A percentile compares a stretch with the other conserved stretches of the same genome.
Evolutionary conservation across 1,139 yeast species (phyloP).

Genomic region (Saccharomycopsis phalli): DNA sequence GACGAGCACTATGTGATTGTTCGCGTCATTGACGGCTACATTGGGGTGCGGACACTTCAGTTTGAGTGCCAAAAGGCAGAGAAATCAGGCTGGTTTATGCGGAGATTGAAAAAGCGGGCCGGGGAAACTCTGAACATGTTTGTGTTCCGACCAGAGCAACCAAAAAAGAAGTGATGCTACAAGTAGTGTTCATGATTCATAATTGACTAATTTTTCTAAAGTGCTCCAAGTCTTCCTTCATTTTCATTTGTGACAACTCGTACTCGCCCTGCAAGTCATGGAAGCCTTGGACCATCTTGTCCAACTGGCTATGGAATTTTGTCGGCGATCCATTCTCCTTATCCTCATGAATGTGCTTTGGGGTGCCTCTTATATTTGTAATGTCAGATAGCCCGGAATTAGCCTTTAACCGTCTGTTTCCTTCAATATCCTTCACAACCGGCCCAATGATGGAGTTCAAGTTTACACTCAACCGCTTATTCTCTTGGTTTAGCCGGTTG

Average conservation of each 20-base stretch:
- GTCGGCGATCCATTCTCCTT: background rate
- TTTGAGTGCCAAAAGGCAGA: conserved; percentile 49
- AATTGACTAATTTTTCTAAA: background rate
- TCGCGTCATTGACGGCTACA: conserved; percentile 36
- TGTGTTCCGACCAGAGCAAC: no score
- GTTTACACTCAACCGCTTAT: background rate
- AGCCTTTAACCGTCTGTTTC: no score
- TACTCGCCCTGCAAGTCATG: background rate
- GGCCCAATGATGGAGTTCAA: conserved; percentile 10
- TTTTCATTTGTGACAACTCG: background rate
- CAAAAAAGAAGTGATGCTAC: no score
- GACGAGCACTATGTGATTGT: no score
- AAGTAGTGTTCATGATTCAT: no score
- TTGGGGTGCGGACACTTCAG: conserved; percentile 34
- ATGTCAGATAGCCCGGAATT: no score
- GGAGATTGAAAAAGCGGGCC: conserved; percentile 36
- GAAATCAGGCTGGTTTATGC: conserved; percentile 34
- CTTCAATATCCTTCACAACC: conserved; percentile 4
- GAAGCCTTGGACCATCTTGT: background rate
- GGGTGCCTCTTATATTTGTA: no score
- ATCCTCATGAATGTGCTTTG: no score
- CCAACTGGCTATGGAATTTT: background rate
- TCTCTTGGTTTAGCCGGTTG: conserved; percentile 9
- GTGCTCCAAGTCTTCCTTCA: background rate
- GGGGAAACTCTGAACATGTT: background rate